A percentile compares a stretch with the other conserved stretches of the same genome.
These are phyloP conservation scores for Saccharomycopsis capsularis DNA, from an alignment of 805 yeast genomes.

Conservation along the genomic window DNA sequence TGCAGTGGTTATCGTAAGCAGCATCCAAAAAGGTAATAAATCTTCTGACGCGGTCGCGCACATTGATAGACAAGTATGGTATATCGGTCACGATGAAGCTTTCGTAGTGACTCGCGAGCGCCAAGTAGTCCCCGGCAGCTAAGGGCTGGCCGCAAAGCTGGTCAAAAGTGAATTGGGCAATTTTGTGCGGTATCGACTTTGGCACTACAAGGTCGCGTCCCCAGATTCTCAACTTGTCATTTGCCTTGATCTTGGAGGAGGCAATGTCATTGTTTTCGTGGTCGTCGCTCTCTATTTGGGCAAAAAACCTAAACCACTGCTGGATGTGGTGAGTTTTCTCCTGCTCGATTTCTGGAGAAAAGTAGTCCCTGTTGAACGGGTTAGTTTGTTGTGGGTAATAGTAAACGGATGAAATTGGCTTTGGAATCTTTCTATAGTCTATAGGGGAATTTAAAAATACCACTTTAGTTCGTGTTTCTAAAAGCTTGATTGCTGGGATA, in stretches of 20 bases:
- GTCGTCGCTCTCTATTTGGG: constrained; percentile 39
- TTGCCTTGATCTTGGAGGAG: constrained; percentile 23
- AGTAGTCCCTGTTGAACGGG: constrained; percentile 30
- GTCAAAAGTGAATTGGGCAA: constrained; percentile 83
- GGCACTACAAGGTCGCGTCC: constrained; percentile 81
- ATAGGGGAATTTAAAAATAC: constrained; percentile 83
- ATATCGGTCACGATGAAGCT: constrained; percentile 88
- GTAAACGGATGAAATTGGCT: constrained; percentile 76
- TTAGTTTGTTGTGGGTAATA: constrained; percentile 50
- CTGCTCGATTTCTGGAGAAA: constrained; percentile 34
- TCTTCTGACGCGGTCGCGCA: constrained; percentile 79
- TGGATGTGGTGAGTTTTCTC: constrained; percentile 56
- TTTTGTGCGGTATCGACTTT: constrained; percentile 62
- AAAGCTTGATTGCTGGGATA: constrained; percentile 81
- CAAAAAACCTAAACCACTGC: constrained; percentile 74
- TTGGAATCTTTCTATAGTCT: constrained; percentile 84
- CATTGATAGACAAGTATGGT: constrained; percentile 72
- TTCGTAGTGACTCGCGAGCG: constrained; percentile 67
- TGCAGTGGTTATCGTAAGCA: constrained; percentile 83
- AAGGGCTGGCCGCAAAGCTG: constrained; percentile 81
- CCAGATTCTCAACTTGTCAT: constrained; percentile 55
- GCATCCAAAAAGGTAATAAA: constrained; percentile 95
- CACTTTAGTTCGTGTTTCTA: constrained; percentile 69
- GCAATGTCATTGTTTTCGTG: constrained; percentile 30
- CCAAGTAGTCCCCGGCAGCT: constrained; percentile 91